These are phyloP conservation scores for Ceratocystiopsis sp. DNA, from an alignment of 2,329 filamentous ascomycete species.

Conservation along the genomic window DNA sequence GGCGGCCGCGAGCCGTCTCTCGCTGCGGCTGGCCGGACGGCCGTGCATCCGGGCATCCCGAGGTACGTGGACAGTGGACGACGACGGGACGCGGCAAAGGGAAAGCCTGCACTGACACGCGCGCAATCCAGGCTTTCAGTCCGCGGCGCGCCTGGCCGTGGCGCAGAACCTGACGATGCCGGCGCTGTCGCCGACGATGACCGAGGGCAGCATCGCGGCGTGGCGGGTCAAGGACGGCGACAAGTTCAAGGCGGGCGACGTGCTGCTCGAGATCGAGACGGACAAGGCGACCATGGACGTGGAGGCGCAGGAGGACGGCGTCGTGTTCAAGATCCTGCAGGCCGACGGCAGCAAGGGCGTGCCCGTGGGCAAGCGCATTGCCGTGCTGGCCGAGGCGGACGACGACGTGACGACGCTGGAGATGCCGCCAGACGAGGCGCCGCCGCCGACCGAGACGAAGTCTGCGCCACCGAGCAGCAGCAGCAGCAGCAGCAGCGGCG, in stretches of 20 bases:
- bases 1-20: conserved; percentile 9
- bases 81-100: background rate
- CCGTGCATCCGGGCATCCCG: conserved; percentile 4
- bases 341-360: conserved; percentile 59
- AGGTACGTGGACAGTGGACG: conserved; percentile 1
- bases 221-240: conserved; percentile 86
- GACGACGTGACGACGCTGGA: conserved; percentile 62
- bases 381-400: conserved; percentile 62
- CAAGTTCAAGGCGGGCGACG: conserved; percentile 64
- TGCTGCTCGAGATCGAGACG: conserved; percentile 81
- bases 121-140: conserved; percentile 38
- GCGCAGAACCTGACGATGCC: conserved; percentile 87
- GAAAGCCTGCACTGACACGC: background rate
- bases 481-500: too few species aligned
- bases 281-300: conserved; percentile 94
- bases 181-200: conserved; percentile 83
- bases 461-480: background rate
- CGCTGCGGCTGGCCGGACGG: conserved; percentile 11
- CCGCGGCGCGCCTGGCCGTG: conserved; percentile 44
- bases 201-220: conserved; percentile 70
- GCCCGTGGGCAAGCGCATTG: conserved; percentile 66
- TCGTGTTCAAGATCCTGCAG: conserved; percentile 68
- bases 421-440: conserved; percentile 50
- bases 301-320: conserved; percentile 77
- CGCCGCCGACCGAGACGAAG: conserved; percentile 9